Conservation (phyloP, 1,284 basidiomycete species). For the Ceratobasidium sp. region DNA sequence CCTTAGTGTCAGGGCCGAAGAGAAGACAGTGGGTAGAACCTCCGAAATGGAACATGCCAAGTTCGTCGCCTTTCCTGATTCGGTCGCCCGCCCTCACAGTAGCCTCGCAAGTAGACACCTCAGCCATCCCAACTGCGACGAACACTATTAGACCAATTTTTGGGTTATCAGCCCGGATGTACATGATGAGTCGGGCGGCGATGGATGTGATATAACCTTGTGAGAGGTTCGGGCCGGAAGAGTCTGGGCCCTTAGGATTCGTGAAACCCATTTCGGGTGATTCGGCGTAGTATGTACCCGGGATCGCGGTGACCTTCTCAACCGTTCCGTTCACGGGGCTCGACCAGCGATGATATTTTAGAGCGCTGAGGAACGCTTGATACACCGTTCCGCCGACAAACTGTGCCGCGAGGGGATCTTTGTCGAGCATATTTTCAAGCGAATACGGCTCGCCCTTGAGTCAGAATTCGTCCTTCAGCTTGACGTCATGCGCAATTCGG, state of each 20-base stretch:
- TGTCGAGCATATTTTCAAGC: conserved; percentile 60
- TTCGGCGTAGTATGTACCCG: conserved; percentile 67
- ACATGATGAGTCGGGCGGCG: conserved; percentile 65
- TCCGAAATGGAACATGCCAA: conserved; percentile 46
- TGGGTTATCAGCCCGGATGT: conserved; percentile 66
- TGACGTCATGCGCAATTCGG: conserved; percentile 57
- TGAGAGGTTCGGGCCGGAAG: conserved; percentile 54
- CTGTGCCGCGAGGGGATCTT: conserved; percentile 55
- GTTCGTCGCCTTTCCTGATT: conserved; percentile 42
- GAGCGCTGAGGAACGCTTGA: conserved; percentile 66
- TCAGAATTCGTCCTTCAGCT: conserved; percentile 62
- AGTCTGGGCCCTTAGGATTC: conserved; percentile 53
- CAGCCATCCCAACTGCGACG: conserved; percentile 68
- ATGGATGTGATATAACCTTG: conserved; percentile 60
- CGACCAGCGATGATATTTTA: conserved; percentile 70
- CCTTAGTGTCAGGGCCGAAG: conserved; percentile 41
- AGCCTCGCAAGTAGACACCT: conserved; percentile 68
- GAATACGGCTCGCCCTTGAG: conserved; percentile 65
- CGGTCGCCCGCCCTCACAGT: conserved; percentile 56
- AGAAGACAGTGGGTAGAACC: conserved; percentile 45
- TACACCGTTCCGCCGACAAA: conserved; percentile 68
- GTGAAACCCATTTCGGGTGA: conserved; percentile 48
- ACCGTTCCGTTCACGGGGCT: conserved; percentile 66
- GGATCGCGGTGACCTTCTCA: conserved; percentile 60
- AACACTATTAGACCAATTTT: conserved; percentile 66